Evolutionary conservation across 768 basidiomycete genomes (phyloP), one percentile per base, ranked within the genome.

Genomic region (Scleroderma citrinum): DNA sequence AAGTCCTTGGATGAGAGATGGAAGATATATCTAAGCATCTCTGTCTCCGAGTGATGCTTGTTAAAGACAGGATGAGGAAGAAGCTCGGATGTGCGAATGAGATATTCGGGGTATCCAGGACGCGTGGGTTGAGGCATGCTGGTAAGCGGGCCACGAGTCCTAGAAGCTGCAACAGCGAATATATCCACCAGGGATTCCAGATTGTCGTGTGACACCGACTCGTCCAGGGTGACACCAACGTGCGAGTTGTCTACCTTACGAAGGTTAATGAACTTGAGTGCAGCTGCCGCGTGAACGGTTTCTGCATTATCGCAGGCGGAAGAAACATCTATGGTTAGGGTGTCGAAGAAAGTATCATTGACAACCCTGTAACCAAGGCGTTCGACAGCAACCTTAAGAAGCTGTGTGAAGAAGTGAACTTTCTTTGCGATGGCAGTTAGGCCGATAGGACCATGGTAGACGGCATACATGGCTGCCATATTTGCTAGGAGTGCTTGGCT

Each of bases 391-490:
- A 72, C 65, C 61, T 79, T 83, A 58, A 97, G 78, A 47, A 91
- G 75, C 48, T 85, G 82, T 0, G 96, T 87, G 57, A 91, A 80
- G 17, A 82, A 76, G 66, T 98, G 92, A n/a, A 97, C 89, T 69
- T 89, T 92, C 62, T 78, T 73, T 17, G 92, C 93, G 54, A 98
- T 97, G 40, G 81, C 81, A 50, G 75, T 72, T 24, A 99, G 76
- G 49, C 94, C 93, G 38, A 73, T 76, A 0, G 96, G 88, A 11
- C 96, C 96, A 61, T 99, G 96, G 66, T 96, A 98, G 19, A 97
- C 82, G 6, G 93, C 93, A 62, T 92, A 93, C 95, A 99, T 97
- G 31, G 94, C 93, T 17, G 96, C 92, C 92, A 97, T 97, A 70
- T 99, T 99, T 17, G 96, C 96, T 23, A 99, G 86, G 16, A 99